Evolutionary conservation across 2,329 filamentous ascomycete species (phyloP), one percentile per base, ranked within the genome.

Genomic region (Ceratocystis lukuohia): DNA sequence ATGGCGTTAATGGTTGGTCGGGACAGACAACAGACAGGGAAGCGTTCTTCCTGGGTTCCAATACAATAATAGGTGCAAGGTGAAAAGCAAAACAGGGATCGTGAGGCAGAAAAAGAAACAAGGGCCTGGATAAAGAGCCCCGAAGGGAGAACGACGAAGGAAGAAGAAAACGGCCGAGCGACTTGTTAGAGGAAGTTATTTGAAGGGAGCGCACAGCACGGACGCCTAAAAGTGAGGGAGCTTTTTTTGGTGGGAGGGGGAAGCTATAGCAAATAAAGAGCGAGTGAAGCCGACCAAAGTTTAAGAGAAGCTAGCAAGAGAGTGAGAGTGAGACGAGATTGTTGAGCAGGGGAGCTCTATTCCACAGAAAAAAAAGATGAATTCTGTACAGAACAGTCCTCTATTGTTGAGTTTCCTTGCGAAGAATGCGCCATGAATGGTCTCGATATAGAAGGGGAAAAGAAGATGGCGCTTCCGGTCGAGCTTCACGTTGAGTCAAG

Each of bases 51-150:
- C 48, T 53, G 10, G 10, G 37, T 41, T 53, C 48, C 22, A 53
- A 30, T 30, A 59, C 56, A 37, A 59, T 59, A 59, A 59, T 59
- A 59, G 56, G 56, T 59, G 33, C 56, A 59, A 37, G 56, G 56
- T 59, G 56, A 15, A 30, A 30, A 37, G 33, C 28, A 59, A 30
- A 37, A n/a, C 56, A 59, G 56, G 56, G 56, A 37, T 59, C 30
- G 56, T 59, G 56, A 59, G 56, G 56, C 56, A 59, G 56, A 37
- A 59, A 57, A 62, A 56, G 44, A 48, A 64, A 41, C 62, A 50
- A 64, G 30, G 25, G 8, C 25, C 44, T 25, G 45, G n/a, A 64
- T 30, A 30, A 56, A 64, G 30, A 12, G 45, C 25, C 30, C 45
- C 62, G 28, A 56, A 50, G 37, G 41, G 41, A 50, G 30, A 50